Conservation (phyloP, 768 basidiomycete genomes). For the Pleurotus tuber-regium region DNA sequence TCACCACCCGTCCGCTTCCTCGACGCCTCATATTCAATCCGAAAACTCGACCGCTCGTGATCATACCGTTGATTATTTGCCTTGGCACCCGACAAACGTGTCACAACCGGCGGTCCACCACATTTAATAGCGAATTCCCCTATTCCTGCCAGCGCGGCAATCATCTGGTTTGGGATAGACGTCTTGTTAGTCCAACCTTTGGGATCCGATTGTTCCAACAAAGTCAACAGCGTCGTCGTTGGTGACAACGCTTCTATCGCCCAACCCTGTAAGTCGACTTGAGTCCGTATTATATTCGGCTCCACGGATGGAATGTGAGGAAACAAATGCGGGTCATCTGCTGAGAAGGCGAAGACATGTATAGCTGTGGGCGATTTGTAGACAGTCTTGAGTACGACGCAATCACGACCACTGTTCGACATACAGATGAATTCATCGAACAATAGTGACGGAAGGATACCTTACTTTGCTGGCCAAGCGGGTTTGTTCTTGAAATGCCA, state of each 20-base stretch:
- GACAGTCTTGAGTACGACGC: conserved; percentile 88
- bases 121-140: conserved; percentile 95
- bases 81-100: conserved; percentile 77
- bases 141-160: conserved; percentile 82
- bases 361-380: conserved; percentile 96
- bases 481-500: conserved; percentile 93
- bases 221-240: conserved; percentile 87
- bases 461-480: conserved; percentile 91
- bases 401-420: conserved; percentile 73
- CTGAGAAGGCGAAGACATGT: conserved; percentile 94
- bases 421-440: conserved; percentile 15
- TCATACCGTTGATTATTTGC: conserved; percentile 78
- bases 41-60: conserved; percentile 78
- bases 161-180: conserved; percentile 93
- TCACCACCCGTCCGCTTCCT: conserved; percentile 37
- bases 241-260: conserved; percentile 95
- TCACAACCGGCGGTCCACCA: conserved; percentile 92
- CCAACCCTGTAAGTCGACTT: conserved; percentile 99
- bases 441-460: conserved; percentile 27
- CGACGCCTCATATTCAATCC: conserved; percentile 79
- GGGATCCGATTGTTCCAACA: conserved; percentile 95
- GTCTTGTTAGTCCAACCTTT: conserved; percentile 97
- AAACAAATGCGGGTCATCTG: conserved; percentile 86
- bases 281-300: conserved; percentile 82
- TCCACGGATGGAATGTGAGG: conserved; percentile 66